Evolutionary conservation across 106 monocot genomes (phyloP).

Genomic region (Acanthochlamys bracteata): DNA sequence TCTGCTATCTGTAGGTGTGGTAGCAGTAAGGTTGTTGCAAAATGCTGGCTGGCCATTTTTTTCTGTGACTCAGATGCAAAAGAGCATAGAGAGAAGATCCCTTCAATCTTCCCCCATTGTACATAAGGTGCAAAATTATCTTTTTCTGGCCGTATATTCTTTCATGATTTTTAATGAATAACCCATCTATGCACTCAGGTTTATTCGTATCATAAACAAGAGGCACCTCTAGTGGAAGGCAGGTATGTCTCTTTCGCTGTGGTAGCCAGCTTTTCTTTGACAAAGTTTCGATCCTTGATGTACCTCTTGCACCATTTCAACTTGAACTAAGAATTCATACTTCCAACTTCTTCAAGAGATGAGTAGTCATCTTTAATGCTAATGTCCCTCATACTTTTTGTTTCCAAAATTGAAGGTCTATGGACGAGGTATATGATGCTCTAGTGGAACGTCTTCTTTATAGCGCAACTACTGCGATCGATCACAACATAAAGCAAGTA

Average conservation of each 20-base stretch:
- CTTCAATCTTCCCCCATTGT: background rate
- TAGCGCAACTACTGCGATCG: conserved; percentile 7
- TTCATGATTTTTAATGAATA: background rate
- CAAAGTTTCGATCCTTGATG: no score
- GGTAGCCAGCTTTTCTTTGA: no score
- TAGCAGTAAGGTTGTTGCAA: background rate
- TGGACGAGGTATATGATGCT: conserved; percentile 68
- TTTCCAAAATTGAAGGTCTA: conserved; percentile 31
- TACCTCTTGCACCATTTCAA: no score
- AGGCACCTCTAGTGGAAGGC: conserved; percentile 20
- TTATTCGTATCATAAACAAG: conserved; percentile 26
- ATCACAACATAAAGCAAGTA: conserved; percentile 51
- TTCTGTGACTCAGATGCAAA: background rate
- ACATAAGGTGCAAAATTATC: background rate
- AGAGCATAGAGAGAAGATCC: background rate
- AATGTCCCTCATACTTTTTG: background rate
- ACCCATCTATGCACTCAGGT: conserved; percentile 17
- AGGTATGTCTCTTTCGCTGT: conserved; percentile 17
- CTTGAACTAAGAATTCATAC: no score
- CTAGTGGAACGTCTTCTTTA: conserved; percentile 50
- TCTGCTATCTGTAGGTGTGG: background rate
- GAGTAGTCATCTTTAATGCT: no score
- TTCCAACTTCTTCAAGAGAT: no score
- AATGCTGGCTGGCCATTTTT: background rate
- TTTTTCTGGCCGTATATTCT: background rate